Conservation (phyloP, 169 alveolate species). For the Cryptosporidium sp. region DNA sequence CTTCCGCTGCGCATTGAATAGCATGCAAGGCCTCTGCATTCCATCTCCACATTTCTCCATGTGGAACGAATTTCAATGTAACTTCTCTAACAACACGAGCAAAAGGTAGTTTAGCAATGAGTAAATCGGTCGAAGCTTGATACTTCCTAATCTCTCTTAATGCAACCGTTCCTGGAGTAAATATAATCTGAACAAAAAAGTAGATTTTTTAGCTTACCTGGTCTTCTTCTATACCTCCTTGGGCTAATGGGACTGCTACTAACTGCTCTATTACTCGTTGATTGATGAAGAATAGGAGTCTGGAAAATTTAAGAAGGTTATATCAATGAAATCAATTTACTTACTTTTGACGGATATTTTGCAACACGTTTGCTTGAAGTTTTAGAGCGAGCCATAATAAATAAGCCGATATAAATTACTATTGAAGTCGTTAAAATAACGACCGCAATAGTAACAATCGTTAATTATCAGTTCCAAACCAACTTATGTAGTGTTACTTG, state of each 20-base stretch:
- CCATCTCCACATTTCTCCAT: slow-evolving; percentile 81
- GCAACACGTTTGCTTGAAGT: slow-evolving; percentile 62
- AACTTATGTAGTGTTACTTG: neutral
- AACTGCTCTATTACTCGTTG: slow-evolving; percentile 38
- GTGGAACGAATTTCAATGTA: slow-evolving; percentile 80
- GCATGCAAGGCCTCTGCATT: slow-evolving; percentile 86
- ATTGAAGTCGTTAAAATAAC: slow-evolving; percentile 26
- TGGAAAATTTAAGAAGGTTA: neutral
- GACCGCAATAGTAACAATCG: neutral
- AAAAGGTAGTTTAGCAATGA: slow-evolving; percentile 95
- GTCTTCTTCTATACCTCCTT: slow-evolving; percentile 74
- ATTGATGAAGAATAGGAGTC: slow-evolving; percentile 68
- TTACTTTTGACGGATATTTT: slow-evolving; percentile 64
- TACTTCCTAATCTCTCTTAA: slow-evolving; percentile 93
- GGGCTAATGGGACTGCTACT: slow-evolving; percentile 36
- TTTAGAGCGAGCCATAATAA: slow-evolving; percentile 70
- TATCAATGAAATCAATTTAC: neutral
- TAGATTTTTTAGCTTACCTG: slow-evolving; percentile 35
- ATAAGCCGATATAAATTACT: neutral
- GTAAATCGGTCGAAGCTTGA: slow-evolving; percentile 92
- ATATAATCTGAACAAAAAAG: slow-evolving; percentile 70
- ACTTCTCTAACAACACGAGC: slow-evolving; percentile 94
- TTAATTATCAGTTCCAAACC: neutral
- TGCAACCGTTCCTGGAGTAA: slow-evolving; percentile 90
- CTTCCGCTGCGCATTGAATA: slow-evolving; percentile 87